phyloP scores from a whole-genome alignment of 1,284 basidiomycete species.

The Trichosporon sp. region DNA sequence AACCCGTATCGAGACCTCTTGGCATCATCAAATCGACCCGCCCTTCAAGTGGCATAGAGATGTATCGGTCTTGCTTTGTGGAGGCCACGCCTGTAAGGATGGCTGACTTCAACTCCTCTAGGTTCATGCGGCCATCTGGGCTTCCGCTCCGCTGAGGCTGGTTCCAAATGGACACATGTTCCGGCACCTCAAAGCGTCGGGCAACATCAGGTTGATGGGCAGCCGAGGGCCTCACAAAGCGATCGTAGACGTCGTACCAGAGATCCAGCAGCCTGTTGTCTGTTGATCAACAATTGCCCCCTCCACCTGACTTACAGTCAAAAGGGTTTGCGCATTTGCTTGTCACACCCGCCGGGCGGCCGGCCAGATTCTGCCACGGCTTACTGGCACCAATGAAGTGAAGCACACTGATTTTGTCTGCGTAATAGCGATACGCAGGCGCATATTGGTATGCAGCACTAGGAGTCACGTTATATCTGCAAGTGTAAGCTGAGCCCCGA shows the following conservation, averaged over 20 bases:
- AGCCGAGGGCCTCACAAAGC: slow-evolving; percentile 62
- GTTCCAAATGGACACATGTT: slow-evolving; percentile 72
- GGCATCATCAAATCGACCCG: slow-evolving; percentile 70
- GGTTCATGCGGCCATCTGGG: slow-evolving; percentile 50
- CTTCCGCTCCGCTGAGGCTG: slow-evolving; percentile 35
- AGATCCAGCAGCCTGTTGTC: slow-evolving; percentile 66
- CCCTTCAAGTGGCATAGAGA: slow-evolving; percentile 74
- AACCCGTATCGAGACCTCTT: slow-evolving; percentile 24
- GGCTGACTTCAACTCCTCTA: slow-evolving; percentile 66
- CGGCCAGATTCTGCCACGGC: slow-evolving; percentile 75
- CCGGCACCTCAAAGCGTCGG: slow-evolving; percentile 61
- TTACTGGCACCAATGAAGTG: slow-evolving; percentile 95
- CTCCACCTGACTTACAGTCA: slow-evolving; percentile 37
- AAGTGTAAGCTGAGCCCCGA: neutral
- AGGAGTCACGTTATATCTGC: slow-evolving; percentile 86
- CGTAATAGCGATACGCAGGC: slow-evolving; percentile 90
- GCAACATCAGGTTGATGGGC: slow-evolving; percentile 45
- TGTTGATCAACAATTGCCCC: slow-evolving; percentile 15
- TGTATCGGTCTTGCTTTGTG: slow-evolving; percentile 64
- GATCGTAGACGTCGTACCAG: slow-evolving; percentile 89
- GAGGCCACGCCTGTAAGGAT: slow-evolving; percentile 59
- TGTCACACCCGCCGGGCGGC: slow-evolving; percentile 54
- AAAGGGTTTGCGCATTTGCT: slow-evolving; percentile 25
- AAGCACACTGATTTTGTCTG: slow-evolving; percentile 76
- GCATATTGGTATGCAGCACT: slow-evolving; percentile 98